Evolutionary conservation across 257 asterid species (phyloP).

Genomic region (Orobanche coerulescens): DNA sequence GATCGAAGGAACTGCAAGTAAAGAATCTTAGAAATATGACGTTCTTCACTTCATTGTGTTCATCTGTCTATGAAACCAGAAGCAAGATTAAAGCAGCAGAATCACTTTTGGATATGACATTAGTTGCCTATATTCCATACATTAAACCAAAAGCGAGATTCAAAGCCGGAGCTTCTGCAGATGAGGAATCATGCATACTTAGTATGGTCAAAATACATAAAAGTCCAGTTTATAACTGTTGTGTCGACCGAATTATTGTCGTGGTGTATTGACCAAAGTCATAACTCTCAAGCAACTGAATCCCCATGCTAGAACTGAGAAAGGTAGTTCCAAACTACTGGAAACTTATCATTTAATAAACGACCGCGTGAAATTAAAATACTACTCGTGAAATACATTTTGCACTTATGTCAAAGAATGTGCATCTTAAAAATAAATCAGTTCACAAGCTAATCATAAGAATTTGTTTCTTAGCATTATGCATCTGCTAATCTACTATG

Average conservation of each 20-base stretch:
- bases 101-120: not conserved
- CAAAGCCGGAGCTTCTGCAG: not conserved
- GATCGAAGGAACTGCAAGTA: not conserved
- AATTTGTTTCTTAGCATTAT: not conserved
- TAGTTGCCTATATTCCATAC: not conserved
- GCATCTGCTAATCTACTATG: not conserved
- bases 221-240: not conserved
- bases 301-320: conserved; percentile 2
- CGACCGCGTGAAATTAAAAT: not conserved
- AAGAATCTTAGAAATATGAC: not conserved
- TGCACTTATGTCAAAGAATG: not conserved
- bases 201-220: not conserved
- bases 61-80: not conserved
- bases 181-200: not conserved
- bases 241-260: not conserved
- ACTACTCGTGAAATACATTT: not conserved
- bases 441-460: conserved; percentile 3
- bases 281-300: not conserved
- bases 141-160: not conserved
- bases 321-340: conserved; percentile 2
- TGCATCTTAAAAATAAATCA: not conserved
- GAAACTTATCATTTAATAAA: conserved; percentile 10
- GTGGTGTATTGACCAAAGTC: conserved; percentile 2
- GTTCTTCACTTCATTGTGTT: not conserved
- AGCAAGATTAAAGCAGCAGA: not conserved